phyloP scores from a whole-genome alignment of 768 basidiomycete species.

The Boletus pseudopeckii region DNA sequence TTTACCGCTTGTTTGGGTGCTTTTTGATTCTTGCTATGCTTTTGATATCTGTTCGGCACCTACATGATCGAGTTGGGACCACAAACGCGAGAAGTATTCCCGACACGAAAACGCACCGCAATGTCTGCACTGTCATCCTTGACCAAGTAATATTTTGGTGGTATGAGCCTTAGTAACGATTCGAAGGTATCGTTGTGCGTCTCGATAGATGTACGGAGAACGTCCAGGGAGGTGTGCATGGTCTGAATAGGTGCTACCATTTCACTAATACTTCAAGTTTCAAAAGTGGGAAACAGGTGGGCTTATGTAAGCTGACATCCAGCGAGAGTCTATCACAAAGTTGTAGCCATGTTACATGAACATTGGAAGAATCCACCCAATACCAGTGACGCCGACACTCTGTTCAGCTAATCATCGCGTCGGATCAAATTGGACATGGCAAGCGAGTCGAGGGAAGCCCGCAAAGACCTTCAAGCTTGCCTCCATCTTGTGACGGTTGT shows the following conservation, averaged over 20 bases:
- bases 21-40: conserved; percentile 84
- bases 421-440: too few relatives aligned
- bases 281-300: not conserved
- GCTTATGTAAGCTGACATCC: not conserved
- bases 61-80: not conserved
- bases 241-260: not conserved
- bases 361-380: too few relatives aligned
- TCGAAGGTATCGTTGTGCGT: conserved; percentile 87
- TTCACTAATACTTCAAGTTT: too few relatives aligned
- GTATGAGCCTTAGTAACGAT: conserved; percentile 77
- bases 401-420: too few relatives aligned
- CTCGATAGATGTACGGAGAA: conserved; percentile 64
- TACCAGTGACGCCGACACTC: too few relatives aligned
- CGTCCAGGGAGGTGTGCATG: conserved; percentile 50
- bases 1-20: conserved; percentile 83
- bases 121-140: conserved; percentile 11
- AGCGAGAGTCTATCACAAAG: too few relatives aligned
- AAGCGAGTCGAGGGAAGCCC: too few relatives aligned
- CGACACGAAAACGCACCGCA: conserved; percentile 8
- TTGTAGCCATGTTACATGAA: too few relatives aligned
- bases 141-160: conserved; percentile 79
- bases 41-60: conserved; percentile 69
- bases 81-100: not conserved
- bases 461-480: not conserved
- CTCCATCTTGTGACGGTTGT: not conserved